phyloP scores from a whole-genome alignment of 805 yeast genomes.

The Isabelozyma heimii region DNA sequence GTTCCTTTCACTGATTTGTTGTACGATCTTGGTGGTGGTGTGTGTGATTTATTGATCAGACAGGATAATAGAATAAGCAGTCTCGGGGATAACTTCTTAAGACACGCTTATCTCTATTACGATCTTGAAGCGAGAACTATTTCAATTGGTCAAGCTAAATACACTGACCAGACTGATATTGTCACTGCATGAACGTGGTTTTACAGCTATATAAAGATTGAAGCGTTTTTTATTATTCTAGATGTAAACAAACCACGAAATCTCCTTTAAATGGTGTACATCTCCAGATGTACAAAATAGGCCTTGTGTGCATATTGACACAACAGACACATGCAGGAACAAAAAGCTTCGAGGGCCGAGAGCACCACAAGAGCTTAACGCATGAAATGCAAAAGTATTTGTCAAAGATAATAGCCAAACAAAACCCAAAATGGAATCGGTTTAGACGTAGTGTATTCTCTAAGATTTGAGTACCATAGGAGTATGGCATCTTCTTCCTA shows the following conservation, averaged over 20 bases:
- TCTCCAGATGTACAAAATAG: too few species aligned
- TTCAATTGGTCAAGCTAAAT: slow-evolving; percentile 12
- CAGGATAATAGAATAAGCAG: neutral
- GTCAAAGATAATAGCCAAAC: too few species aligned
- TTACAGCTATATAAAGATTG: neutral
- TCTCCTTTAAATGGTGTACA: too few species aligned
- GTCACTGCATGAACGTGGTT: neutral
- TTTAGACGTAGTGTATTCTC: too few species aligned
- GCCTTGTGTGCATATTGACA: too few species aligned
- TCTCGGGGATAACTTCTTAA: slow-evolving; percentile 14
- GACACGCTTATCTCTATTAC: slow-evolving; percentile 14
- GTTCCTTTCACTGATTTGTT: slow-evolving; percentile 7
- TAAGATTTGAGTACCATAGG: too few species aligned
- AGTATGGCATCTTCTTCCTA: too few species aligned
- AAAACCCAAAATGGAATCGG: too few species aligned
- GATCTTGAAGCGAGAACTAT: slow-evolving; percentile 12
- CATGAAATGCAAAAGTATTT: too few species aligned
- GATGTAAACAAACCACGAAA: neutral
- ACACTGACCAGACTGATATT: slow-evolving; percentile 2
- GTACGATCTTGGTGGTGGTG: neutral
- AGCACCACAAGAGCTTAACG: too few species aligned
- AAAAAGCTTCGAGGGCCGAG: too few species aligned
- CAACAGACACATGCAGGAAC: too few species aligned
- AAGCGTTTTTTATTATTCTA: neutral
- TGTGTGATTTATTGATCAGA: neutral